These are phyloP conservation scores for Solanum gracilifrons DNA, from an alignment of 257 asterid genomes.

Conservation along the genomic window DNA sequence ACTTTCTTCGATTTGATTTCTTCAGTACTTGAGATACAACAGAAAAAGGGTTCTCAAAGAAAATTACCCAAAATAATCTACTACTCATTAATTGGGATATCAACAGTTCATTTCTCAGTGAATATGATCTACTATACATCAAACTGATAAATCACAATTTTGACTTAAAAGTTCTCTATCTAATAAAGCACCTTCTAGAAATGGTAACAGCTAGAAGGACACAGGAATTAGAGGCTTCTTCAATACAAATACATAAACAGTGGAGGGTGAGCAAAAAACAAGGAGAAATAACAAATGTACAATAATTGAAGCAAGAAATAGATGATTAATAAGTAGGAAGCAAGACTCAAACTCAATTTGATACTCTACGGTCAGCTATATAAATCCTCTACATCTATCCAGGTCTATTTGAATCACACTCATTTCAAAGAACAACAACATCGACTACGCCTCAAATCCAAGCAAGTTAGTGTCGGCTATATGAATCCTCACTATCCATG, in stretches of 20 bases:
- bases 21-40: neutral
- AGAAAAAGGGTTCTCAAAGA: neutral
- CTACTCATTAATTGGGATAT: neutral
- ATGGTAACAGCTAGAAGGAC: neutral
- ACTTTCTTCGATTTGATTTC: neutral
- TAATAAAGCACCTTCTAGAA: neutral
- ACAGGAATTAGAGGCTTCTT: neutral
- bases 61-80: neutral
- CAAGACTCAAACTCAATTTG: neutral
- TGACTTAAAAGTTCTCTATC: neutral
- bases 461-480: neutral
- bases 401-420: neutral
- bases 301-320: neutral
- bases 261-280: neutral
- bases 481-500: neutral
- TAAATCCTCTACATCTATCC: neutral
- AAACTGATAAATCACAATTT: neutral
- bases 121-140: neutral
- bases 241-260: neutral
- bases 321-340: neutral
- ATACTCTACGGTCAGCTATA: neutral
- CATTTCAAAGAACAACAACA: neutral
- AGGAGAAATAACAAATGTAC: neutral
- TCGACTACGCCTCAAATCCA: neutral
- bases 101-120: neutral